phyloP scores from a whole-genome alignment of 1,139 yeast genomes.

The Wickerhamomyces sp. region DNA sequence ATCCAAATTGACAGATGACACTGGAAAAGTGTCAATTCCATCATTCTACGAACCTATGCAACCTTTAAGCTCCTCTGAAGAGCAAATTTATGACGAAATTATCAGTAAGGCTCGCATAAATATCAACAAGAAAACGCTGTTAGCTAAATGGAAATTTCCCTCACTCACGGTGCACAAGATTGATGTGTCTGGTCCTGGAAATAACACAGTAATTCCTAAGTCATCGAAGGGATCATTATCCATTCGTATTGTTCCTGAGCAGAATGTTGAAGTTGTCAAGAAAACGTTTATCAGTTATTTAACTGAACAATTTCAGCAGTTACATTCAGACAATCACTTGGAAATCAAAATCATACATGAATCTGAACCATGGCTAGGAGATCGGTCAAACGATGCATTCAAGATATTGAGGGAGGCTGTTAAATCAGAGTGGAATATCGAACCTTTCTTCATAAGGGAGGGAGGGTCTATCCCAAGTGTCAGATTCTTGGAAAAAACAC shows the following conservation, averaged over 20 bases:
- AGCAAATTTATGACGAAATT: conserved; percentile 57
- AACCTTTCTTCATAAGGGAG: conserved; percentile 83
- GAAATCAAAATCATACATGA: conserved; percentile 63
- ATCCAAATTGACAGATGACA: conserved; percentile 54
- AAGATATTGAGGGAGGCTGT: conserved; percentile 58
- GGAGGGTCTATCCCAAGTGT: conserved; percentile 97
- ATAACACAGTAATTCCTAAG: conserved; percentile 86
- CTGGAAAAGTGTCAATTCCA: conserved; percentile 61
- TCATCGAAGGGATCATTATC: conserved; percentile 73
- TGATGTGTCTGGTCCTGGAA: conserved; percentile 85
- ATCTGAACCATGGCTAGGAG: conserved; percentile 97
- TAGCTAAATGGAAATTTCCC: conserved; percentile 90
- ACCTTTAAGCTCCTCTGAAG: conserved; percentile 52
- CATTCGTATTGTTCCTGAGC: conserved; percentile 86
- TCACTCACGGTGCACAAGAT: conserved; percentile 86
- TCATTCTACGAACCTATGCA: conserved; percentile 64
- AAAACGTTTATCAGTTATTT: conserved; percentile 43
- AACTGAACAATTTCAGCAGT: conserved; percentile 35
- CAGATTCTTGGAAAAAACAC: conserved; percentile 74
- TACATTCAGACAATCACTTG: conserved; percentile 58
- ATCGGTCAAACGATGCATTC: conserved; percentile 71
- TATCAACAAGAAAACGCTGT: conserved; percentile 44
- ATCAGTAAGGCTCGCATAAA: conserved; percentile 35
- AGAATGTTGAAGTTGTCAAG: conserved; percentile 58
- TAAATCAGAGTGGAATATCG: conserved; percentile 54